Base-by-base conservation (phyloP, 176 grass and related monocot genomes). In the Aechmea fasciata region DNA sequence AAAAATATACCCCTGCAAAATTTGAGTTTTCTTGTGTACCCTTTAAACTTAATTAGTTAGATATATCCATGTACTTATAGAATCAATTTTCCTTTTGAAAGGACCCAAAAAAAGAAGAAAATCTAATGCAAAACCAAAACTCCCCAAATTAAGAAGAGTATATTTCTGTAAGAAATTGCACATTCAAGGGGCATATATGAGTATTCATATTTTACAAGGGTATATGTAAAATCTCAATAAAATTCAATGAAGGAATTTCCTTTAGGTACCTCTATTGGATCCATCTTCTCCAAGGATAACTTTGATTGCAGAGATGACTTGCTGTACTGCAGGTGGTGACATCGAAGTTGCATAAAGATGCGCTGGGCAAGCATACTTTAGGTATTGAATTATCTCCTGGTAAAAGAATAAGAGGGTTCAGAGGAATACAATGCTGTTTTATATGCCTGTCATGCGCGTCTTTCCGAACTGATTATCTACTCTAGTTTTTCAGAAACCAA, bases 271-370 rank as follows among this genome's bases (percentile, higher is more conserved):
- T 82, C 77, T 85, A 53, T 80, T 93, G 11, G 86, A 85, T 17
- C 90, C 86, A 52, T 93, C 90, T 73, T 83, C 86, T 81, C 90
- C 90, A 81, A 88, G 80, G 61, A 93, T 93, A 63, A 93, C 80
- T 75, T 93, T 78, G 65, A 93, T 81, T 13, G 90, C 83, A 73
- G 85, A 93, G 25, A 93, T 89, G 70, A 89, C 83, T 86, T 94
- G 90, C 25, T 94, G 90, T 13, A 94, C 83, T 61, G 90, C 90
- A 71, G 90, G 86, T 48, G 90, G 86, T 79, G 90, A 94, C 80
- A 94, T 89, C 47, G 90, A 93, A 73, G 90, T 89, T 50, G 83
- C 90, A 80, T 93, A 93, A n/a, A 93, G 33, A 86, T 93, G 90
- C 2, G 90, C 90, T 0, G 86, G 86, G 53, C 90, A 96, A 75